Evolutionary conservation across 139 green algal species (phyloP), one percentile per base, ranked within the genome.

Genomic region (Chlamydomonas urium): DNA sequence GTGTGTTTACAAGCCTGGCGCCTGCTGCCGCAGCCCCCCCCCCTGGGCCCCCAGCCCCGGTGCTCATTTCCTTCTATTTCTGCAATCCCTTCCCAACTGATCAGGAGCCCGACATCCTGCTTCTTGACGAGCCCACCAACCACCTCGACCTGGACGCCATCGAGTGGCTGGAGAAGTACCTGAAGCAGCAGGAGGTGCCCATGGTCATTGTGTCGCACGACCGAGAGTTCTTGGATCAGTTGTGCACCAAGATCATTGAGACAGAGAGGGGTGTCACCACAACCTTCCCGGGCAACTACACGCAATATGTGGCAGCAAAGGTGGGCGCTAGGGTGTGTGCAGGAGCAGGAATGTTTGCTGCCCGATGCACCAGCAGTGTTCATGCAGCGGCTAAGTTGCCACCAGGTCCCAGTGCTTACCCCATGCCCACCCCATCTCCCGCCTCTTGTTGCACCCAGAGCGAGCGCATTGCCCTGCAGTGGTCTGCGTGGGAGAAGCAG

Each of bases 101-200:
- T 4, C 80, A 95, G 85, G 89, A 97, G 37, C 93, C 93, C 3
- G 93, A 97, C 80, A 69, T 97, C 62, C 82, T 97, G 76, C 81
- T 97, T 62, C 81, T 97, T 73, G 95, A 99, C 80, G 95, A 99
- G 90, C 95, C 95, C 10, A 99, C 95, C 66, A 99, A 99, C 83
- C 95, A 99, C 70, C 79, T 99, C 32, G 95, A 99, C 82, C 81
- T 99, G 50, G 91, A 97, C 72, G 89, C 95, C 38, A 96, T 99
- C 38, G 83, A 97, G 79, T 99, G 95, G 95, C 89, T 99, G 47
- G 95, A 99, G 78, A 79, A 78, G 28, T 98, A 98, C 86, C 77
- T 99, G 29, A 89, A 85, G 71, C 75, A 86, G 71, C 88, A 91
- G 69, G 83, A 81, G 6, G 79, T 84, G 47, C 78, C 78, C 29